A percentile compares a stretch with the other conserved stretches of the same genome.
Evolutionary conservation across 352 stramenopile species (phyloP).

Genomic region (Thalassiosira pacifica): DNA sequence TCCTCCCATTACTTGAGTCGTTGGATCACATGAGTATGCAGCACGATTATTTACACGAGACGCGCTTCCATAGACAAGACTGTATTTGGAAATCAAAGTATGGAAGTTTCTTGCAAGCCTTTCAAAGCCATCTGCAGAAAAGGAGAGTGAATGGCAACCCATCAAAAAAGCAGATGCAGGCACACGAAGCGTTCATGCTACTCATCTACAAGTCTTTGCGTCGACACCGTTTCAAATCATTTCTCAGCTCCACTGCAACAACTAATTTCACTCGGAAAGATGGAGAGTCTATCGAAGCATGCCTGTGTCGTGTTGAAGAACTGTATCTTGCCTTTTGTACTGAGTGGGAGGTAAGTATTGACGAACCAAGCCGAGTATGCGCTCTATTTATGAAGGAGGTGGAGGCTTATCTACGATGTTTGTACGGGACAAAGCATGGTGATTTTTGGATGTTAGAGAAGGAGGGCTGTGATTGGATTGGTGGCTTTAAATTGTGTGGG

Average conservation of each 20-base stretch:
- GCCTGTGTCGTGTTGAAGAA: background rate
- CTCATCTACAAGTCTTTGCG: background rate
- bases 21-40: background rate
- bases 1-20: background rate
- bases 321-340: background rate
- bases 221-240: conserved; percentile 1
- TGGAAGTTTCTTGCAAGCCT: conserved; percentile 22
- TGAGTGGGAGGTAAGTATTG: background rate
- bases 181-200: conserved; percentile 10
- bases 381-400: conserved; percentile 31
- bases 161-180: conserved; percentile 12
- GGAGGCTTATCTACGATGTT: conserved; percentile 12
- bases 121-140: conserved; percentile 18
- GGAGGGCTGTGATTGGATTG: conserved; percentile 8
- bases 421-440: conserved; percentile 14
- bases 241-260: background rate
- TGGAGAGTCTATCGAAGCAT: background rate
- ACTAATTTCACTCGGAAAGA: background rate
- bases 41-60: conserved; percentile 34
- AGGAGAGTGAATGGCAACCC: conserved; percentile 15
- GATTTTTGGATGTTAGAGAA: conserved; percentile 34
- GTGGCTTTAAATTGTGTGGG: background rate
- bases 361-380: conserved; percentile 9
- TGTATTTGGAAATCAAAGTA: conserved; percentile 16
- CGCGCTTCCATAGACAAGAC: conserved; percentile 17